These are phyloP conservation scores for Trypanosoma melophagium DNA, from an alignment of 208 protist species.

Conservation along the genomic window DNA sequence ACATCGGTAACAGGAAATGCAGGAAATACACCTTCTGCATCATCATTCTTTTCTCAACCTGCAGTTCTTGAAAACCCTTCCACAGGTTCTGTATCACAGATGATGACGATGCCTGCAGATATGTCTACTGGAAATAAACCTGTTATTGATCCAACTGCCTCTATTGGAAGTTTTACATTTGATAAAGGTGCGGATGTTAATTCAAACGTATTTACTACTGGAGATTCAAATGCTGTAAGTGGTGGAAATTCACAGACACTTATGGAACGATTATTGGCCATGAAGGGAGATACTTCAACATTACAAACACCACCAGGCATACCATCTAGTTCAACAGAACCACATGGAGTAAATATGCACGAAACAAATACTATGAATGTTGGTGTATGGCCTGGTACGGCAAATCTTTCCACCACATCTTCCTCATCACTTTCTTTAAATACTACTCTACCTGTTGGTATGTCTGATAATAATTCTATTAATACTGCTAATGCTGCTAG, in stretches of 20 bases:
- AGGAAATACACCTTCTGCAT: constrained; percentile 5
- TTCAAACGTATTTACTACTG: not conserved
- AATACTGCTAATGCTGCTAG: not conserved
- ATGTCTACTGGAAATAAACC: not conserved
- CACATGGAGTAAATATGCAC: too few species aligned
- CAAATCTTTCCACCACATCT: not conserved
- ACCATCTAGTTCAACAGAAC: too few species aligned
- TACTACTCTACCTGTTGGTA: not conserved
- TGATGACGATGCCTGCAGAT: not conserved
- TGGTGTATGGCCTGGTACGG: too few species aligned
- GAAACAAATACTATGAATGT: too few species aligned
- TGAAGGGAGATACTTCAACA: constrained; percentile 33
- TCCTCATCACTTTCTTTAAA: not conserved
- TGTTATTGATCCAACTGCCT: constrained; percentile 12
- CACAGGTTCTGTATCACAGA: not conserved
- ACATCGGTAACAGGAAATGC: not conserved
- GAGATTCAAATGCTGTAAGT: not conserved
- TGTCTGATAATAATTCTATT: constrained; percentile 1
- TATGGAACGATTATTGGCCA: constrained; percentile 66
- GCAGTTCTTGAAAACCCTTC: not conserved
- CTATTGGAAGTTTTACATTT: constrained; percentile 33
- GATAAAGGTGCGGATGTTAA: not conserved
- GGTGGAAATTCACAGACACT: constrained; percentile 33
- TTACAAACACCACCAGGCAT: not conserved
- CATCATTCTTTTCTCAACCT: constrained; percentile 26